Base-by-base conservation (phyloP, 768 basidiomycete species). In the Naganishia vishniacii region DNA sequence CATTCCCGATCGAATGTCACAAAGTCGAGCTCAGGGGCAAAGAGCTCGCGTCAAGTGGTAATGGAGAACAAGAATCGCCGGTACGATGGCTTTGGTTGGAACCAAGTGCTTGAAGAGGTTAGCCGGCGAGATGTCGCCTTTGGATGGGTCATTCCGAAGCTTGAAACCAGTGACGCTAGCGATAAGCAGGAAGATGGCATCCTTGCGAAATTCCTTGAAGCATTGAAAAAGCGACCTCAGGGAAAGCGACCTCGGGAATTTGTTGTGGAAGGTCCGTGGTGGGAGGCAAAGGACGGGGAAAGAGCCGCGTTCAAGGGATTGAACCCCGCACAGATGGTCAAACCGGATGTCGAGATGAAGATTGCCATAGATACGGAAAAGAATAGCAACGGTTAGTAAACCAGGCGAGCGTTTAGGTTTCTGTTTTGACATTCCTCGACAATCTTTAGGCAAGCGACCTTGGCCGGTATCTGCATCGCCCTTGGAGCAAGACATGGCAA, bases 401-500 rank as follows among this genome's bases (percentile, higher is more conserved):
- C 11, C n/a, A 28, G 16, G 34, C 25, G 7, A 40, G 34, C 8
- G 46, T 11, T 60, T 20, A 11, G 12, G 32, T 37, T 1, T 26
- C 29, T 29, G 32, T 37, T 18, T 26, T 63, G 26, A 18, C 20
- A 16, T 44, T n/a, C n/a, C n/a, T n/a, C n/a, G 8, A 11, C 20
- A 3, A n/a, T 5, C 9, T 3, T 28, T 9, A 63, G 63, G 63
- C 45, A 64, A 64, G 45, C 63, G 63, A 64, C 51, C 53, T 4
- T 58, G 53, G 26, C 25, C 51, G 12, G 63, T 53, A 6, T 26
- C 63, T 16, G 56, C 53, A 20, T 67, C 65, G 1, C 65, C 65
- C 13, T 34, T 67, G 12, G 65, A 67, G 18, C 59, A 61, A 31
- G 65, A 67, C 45, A 42, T 67, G 29, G 65, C 65, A 1, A 67